Percentiles rank a stretch among this genome's conserved stretches.
Conservation (phyloP, 352 stramenopile genomes). For the Pythium guiyangense region DNA sequence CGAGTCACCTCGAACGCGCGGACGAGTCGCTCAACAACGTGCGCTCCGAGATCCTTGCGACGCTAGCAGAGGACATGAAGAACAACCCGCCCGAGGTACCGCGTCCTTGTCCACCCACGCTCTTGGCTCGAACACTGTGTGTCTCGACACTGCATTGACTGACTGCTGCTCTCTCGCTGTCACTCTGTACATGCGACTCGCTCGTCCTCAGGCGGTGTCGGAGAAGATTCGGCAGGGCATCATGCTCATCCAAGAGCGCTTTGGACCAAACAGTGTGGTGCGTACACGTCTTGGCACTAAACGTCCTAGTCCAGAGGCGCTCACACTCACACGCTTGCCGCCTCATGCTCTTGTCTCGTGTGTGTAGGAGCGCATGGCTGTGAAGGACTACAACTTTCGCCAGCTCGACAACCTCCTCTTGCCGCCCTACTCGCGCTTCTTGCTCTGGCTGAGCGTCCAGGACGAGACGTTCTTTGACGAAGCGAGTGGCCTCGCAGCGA, state of each 20-base stretch:
- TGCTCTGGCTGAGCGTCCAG: slow-evolving; percentile 88
- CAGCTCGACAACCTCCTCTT: slow-evolving; percentile 83
- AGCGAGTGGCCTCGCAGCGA: slow-evolving; percentile 37
- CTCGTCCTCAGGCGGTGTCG: slow-evolving; percentile 22
- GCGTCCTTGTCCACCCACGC: no score
- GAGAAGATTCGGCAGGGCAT: slow-evolving; percentile 80
- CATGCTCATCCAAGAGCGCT: slow-evolving; percentile 75
- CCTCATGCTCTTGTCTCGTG: not conserved
- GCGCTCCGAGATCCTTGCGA: slow-evolving; percentile 66
- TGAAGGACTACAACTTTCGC: slow-evolving; percentile 89
- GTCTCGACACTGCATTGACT: not conserved
- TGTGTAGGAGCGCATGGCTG: slow-evolving; percentile 61
- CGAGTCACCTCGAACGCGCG: slow-evolving; percentile 67
- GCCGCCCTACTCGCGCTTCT: slow-evolving; percentile 82
- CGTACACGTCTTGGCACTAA: not conserved
- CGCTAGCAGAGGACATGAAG: slow-evolving; percentile 63
- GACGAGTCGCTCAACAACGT: slow-evolving; percentile 77
- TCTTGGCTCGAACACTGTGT: not conserved
- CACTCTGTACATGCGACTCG: not conserved
- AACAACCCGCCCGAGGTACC: slow-evolving; percentile 51
- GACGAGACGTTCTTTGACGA: slow-evolving; percentile 84
- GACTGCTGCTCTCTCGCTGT: slow-evolving; percentile 4
- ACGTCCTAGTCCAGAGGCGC: no score
- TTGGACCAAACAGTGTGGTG: slow-evolving; percentile 80
- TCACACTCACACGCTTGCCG: no score